Percentiles rank a stretch among this genome's conserved stretches.
phyloP scores from a whole-genome alignment of 2,329 filamentous ascomycete species.

The Rutstroemia sp. region DNA sequence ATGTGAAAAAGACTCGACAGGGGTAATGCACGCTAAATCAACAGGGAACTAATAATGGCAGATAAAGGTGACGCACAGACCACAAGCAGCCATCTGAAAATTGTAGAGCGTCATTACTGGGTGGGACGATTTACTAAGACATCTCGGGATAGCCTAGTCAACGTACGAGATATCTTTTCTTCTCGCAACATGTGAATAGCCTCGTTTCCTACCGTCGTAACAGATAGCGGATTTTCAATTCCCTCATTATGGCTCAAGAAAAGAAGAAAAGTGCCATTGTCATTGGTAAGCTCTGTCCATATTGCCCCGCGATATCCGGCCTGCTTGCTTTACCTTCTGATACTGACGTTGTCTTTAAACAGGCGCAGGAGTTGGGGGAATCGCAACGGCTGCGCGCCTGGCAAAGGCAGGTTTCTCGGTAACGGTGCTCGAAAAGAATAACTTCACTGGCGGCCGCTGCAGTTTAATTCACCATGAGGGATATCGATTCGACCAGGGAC shows the following conservation, averaged over 20 bases:
- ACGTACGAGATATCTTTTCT: neutral
- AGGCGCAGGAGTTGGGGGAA: slow-evolving; percentile 64
- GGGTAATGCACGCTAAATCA: no score
- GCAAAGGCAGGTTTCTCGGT: slow-evolving; percentile 63
- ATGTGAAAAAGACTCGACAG: no score
- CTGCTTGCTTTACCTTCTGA: neutral
- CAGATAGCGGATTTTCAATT: neutral
- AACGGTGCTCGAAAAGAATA: slow-evolving; percentile 74
- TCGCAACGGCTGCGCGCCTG: slow-evolving; percentile 64
- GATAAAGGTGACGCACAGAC: no score
- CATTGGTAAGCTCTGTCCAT: slow-evolving; percentile 36
- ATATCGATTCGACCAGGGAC: slow-evolving; percentile 69
- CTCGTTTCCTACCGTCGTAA: slow-evolving; percentile 12
- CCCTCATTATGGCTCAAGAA: slow-evolving; percentile 17
- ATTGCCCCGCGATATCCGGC: neutral
- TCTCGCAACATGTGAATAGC: slow-evolving; percentile 17
- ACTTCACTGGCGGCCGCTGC: slow-evolving; percentile 64
- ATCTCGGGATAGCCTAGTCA: no score
- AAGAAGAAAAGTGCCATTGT: slow-evolving; percentile 42
- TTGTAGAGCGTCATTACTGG: neutral
- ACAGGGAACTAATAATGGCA: no score
- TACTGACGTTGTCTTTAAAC: slow-evolving; percentile 23
- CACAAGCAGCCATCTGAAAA: neutral
- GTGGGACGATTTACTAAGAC: neutral
- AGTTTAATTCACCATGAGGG: slow-evolving; percentile 54